Evolutionary conservation across 768 basidiomycete species (phyloP), one percentile per base, ranked within the genome.

Genomic region (Amyloporia xantha): DNA sequence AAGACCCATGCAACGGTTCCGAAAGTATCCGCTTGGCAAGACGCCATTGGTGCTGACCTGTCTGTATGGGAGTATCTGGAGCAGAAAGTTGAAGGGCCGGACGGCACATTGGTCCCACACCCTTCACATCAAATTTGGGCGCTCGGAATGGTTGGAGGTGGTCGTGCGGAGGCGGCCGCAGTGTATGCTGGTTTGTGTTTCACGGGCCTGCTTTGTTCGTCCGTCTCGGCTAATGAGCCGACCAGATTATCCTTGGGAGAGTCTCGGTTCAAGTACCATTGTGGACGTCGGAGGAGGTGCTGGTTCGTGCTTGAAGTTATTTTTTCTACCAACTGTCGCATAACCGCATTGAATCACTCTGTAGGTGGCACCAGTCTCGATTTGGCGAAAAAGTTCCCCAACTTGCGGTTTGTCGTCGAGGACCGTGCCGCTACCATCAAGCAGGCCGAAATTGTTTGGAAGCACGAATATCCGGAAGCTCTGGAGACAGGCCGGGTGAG

Each of bases 331-430:
- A n/a, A n/a, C 24, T 27, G 15, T 27, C 41, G 5, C 7, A 25
- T 44, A 27, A 28, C 21, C 11, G 3, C 5, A 15, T 44, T 27
- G 4, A 17, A 15, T 6, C 12, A 44, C 17, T n/a, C 9, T 5
- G 12, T 19, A 52, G 54, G 54, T 12, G 47, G 54, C 7, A 45
- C 50, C 39, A 37, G 46, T 27, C 47, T 52, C n/a, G 50, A 49
- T 17, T 35, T 60, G 19, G 40, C 48, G 17, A 53, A 53, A 45
- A 43, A 39, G 13, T 53, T 56, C 39, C 54, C 49, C 5, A 28
- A 55, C n/a, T 43, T 60, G 28, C 17, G 47, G 4, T 54, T 59
- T 41, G 46, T 60, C 2, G 42, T 56, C 28, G 54, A 62, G 33
- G 60, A 62, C 43, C 53, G 55, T 12, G 35, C 51, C 10, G 40